Evolutionary conservation across 225 moss, liverwort and hornwort genomes (phyloP).

Genomic region (Antitrichia curtipendula): DNA sequence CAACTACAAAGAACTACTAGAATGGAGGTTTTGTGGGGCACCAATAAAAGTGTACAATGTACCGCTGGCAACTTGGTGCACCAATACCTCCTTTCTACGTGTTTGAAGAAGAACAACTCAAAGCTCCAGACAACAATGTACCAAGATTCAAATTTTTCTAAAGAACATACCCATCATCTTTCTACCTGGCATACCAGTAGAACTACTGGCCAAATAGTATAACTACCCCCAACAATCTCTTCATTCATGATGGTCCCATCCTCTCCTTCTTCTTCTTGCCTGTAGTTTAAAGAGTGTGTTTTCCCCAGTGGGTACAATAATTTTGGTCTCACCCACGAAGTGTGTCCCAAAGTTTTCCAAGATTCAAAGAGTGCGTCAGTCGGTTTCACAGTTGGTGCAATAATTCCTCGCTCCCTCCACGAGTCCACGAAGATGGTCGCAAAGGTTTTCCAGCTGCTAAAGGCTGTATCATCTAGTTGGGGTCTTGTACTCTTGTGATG

Average conservation of each 20-base stretch:
- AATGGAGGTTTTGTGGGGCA: no score
- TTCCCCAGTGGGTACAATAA: not conserved
- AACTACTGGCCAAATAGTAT: not conserved
- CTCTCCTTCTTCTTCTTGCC: not conserved
- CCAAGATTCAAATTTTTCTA: not conserved
- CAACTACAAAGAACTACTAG: not conserved
- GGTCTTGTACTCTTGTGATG: not conserved
- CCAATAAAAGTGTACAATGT: no score
- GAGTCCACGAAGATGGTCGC: not conserved
- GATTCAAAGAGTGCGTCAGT: not conserved
- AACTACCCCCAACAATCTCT: not conserved
- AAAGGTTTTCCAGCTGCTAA: not conserved
- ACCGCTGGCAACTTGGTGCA: no score
- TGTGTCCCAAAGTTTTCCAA: not conserved
- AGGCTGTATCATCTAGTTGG: not conserved
- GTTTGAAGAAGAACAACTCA: not conserved
- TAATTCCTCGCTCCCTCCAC: not conserved
- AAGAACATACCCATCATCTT: not conserved
- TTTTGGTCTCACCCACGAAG: not conserved
- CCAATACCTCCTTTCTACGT: not conserved
- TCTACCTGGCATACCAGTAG: not conserved
- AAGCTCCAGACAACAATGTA: not conserved
- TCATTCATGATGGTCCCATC: not conserved
- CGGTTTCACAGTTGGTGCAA: not conserved
- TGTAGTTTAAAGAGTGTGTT: not conserved